Percentiles rank a stretch among this genome's conserved stretches.
phyloP scores from a whole-genome alignment of 768 basidiomycete genomes.

The Hypholoma fasciculare region DNA sequence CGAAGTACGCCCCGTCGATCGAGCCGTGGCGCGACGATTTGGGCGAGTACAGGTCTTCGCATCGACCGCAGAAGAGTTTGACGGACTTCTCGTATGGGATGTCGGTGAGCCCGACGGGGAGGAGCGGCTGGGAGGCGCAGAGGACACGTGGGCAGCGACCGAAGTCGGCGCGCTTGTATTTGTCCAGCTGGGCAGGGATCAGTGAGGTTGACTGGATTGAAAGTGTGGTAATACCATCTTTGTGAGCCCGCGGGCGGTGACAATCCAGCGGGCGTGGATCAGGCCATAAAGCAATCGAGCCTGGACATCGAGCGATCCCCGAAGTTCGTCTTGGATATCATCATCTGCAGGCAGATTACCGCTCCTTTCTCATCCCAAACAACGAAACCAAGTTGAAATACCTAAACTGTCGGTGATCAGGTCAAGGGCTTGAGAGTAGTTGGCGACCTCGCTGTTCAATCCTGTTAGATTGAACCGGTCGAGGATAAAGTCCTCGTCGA shows the following conservation, averaged over 20 bases:
- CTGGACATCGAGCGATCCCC: conserved; percentile 90
- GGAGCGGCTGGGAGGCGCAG: conserved; percentile 91
- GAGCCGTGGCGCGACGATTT: conserved; percentile 96
- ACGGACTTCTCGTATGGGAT: conserved; percentile 98
- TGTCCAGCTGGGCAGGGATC: conserved; percentile 66
- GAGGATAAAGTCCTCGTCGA: conserved; percentile 98
- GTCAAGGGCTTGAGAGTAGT: conserved; percentile 92
- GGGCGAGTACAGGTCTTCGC: conserved; percentile 98
- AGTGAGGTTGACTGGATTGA: not conserved
- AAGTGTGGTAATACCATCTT: conserved; percentile 77
- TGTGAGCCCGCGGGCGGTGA: conserved; percentile 87
- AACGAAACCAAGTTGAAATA: conserved; percentile 32
- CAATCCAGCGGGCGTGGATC: conserved; percentile 96
- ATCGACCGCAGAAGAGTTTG: conserved; percentile 97
- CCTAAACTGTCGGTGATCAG: conserved; percentile 96
- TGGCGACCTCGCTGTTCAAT: conserved; percentile 92
- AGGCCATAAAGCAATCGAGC: conserved; percentile 93
- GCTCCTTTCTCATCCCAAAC: not conserved
- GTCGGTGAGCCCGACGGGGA: conserved; percentile 96
- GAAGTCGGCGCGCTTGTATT: conserved; percentile 98
- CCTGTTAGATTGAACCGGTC: conserved; percentile 99
- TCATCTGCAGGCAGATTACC: conserved; percentile 60
- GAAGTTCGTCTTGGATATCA: conserved; percentile 90
- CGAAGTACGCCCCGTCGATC: conserved; percentile 98
- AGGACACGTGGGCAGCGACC: conserved; percentile 97